Evolutionary conservation across 768 basidiomycete genomes (phyloP).

Genomic region (Russula dissimulans): DNA sequence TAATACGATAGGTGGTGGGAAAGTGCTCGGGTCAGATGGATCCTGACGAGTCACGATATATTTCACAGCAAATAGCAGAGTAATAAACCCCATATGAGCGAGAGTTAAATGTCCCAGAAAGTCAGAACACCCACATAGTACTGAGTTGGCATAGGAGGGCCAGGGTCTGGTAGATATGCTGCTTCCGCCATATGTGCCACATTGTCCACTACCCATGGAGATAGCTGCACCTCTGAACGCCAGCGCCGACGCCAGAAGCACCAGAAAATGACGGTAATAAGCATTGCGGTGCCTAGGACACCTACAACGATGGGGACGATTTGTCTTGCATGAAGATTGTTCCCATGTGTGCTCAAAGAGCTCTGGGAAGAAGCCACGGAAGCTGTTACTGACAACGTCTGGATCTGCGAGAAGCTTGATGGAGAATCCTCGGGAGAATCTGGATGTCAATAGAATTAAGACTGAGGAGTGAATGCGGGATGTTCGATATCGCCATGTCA

Average conservation of each 20-base stretch:
- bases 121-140: neutral
- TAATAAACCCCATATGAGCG: too few species aligned
- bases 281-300: neutral
- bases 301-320: neutral
- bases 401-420: too few species aligned
- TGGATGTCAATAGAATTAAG: neutral
- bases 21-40: constrained; percentile 4
- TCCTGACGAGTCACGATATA: neutral
- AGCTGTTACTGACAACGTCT: too few species aligned
- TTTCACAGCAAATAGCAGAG: neutral
- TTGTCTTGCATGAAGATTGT: neutral
- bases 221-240: neutral
- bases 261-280: neutral
- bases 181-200: neutral
- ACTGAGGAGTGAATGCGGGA: neutral
- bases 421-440: neutral
- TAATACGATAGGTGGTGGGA: neutral
- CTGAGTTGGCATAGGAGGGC: neutral
- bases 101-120: neutral
- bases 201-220: neutral
- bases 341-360: neutral
- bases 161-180: neutral
- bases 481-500: neutral
- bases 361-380: too few species aligned
- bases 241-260: neutral